A percentile compares a stretch with the other conserved stretches of the same genome.
Conservation (phyloP, 768 basidiomycete species). For the Auricularia sp. region DNA sequence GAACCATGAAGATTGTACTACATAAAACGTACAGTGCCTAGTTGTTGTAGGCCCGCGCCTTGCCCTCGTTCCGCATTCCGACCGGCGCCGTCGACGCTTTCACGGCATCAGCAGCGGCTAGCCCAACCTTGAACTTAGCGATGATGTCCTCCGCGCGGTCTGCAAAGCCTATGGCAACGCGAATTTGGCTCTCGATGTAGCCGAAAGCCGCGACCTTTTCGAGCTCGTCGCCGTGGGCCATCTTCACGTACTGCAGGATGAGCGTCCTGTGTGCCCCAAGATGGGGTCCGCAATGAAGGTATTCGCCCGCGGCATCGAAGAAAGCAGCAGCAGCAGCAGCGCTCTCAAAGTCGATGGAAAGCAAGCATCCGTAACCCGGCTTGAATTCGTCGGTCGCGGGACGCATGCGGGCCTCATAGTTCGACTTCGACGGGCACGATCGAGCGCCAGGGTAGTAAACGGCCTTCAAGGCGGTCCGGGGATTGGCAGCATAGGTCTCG, state of each 20-base stretch:
- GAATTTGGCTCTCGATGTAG: background rate
- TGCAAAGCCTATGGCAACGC: background rate
- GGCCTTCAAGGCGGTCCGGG: background rate
- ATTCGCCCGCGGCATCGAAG: background rate
- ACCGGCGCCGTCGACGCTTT: background rate
- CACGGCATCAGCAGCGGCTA: background rate
- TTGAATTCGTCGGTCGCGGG: background rate
- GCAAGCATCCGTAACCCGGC: background rate
- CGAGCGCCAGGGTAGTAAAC: background rate
- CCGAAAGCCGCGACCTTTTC: background rate
- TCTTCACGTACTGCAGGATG: background rate
- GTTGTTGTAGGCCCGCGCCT: too few species aligned
- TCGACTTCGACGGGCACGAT: background rate
- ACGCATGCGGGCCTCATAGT: background rate
- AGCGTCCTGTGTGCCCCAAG: background rate
- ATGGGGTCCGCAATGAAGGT: background rate
- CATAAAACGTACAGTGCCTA: background rate
- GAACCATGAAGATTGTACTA: background rate
- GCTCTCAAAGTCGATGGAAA: background rate
- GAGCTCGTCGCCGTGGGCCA: background rate
- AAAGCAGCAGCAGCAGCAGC: background rate
- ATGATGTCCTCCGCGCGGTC: background rate
- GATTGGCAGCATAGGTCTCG: background rate
- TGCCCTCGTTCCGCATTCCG: background rate
- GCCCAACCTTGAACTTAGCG: background rate